Evolutionary conservation across 2,329 filamentous ascomycete species (phyloP), one percentile per base, ranked within the genome.

Genomic region (Fusarium graminum): DNA sequence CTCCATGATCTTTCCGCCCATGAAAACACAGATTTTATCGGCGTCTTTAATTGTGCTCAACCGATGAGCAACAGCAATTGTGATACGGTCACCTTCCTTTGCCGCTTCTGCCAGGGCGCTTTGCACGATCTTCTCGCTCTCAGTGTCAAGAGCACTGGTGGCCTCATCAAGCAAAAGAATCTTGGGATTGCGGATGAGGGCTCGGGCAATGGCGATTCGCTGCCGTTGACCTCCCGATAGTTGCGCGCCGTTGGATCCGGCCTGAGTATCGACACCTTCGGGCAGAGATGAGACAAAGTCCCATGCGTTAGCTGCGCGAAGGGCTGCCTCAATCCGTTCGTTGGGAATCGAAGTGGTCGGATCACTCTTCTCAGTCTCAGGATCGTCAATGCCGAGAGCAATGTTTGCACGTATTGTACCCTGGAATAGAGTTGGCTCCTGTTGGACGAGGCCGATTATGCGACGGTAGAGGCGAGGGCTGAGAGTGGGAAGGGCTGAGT

Each of bases 341-440:
- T 72, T 59, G 4, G 67, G 63, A 17, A 73, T 57, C 7, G 59
- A 45, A 8, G 55, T 52, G 25, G 36, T 32, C 14, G 52, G 29
- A 5, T 59, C 61, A 1, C 53, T 45, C 6, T 45, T 44, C 29
- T 65, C 59, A 8, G 51, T 54, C 17, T 60, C 50, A 4, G 63
- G 63, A 29, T 70, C 66, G 34, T 72, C 71, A 13, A 74, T 40
- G 6, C 71, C 70, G n/a, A 73, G 68, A 26, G 70, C 66, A 41
- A 98, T 97, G 69, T 95, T 95, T 73, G 94, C 91, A 5, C 91
- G 90, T 68, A 95, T 90, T 0, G 90, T 90, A 25, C 92, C 92
- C 4, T 90, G 92, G 77, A 94, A 93, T 4, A 99, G 85, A 3
- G 83, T 83, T 0, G 85, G 84, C 54, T 88, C 85, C 71, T 88